phyloP scores from a whole-genome alignment of 208 protist genomes.

The Porcisia hertigi region DNA sequence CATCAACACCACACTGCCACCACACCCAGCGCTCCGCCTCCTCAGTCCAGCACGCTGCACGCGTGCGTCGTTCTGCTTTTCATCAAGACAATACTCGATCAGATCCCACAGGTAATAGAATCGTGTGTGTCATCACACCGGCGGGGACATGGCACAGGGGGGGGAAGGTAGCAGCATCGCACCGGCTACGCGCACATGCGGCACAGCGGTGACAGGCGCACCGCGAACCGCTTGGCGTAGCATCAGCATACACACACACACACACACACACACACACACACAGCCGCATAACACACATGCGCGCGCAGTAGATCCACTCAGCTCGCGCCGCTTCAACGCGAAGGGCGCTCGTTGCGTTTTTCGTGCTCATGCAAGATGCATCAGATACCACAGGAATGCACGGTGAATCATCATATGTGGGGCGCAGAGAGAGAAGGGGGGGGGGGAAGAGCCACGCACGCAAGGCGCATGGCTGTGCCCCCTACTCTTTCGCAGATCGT shows the following conservation, averaged over 20 bases:
- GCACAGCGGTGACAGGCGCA: not conserved
- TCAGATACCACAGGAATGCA: constrained; percentile 86
- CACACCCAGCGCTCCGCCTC: too few relatives aligned
- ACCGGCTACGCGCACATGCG: constrained; percentile 5
- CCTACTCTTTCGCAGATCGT: constrained; percentile 34
- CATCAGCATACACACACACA: not conserved
- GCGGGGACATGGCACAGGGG: not conserved
- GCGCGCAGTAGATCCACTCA: not conserved
- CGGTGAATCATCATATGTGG: constrained; percentile 27
- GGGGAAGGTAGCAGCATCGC: not conserved
- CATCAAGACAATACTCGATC: too few relatives aligned
- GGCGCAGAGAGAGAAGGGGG: not conserved
- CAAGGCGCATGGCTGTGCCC: not conserved
- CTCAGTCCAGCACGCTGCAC: too few relatives aligned
- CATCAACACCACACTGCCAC: constrained; percentile 20
- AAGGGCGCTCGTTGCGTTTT: constrained; percentile 45
- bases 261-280: not conserved
- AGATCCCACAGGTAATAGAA: too few relatives aligned
- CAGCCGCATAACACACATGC: not conserved
- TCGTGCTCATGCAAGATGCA: constrained; percentile 24
- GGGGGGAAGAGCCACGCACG: not conserved
- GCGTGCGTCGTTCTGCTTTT: too few relatives aligned
- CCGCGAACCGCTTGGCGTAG: not conserved
- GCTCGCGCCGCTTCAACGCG: constrained; percentile 15
- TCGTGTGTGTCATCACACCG: constrained; percentile 34